phyloP scores from a whole-genome alignment of 2,329 filamentous ascomycete species.

The Bipolaris victoriae region DNA sequence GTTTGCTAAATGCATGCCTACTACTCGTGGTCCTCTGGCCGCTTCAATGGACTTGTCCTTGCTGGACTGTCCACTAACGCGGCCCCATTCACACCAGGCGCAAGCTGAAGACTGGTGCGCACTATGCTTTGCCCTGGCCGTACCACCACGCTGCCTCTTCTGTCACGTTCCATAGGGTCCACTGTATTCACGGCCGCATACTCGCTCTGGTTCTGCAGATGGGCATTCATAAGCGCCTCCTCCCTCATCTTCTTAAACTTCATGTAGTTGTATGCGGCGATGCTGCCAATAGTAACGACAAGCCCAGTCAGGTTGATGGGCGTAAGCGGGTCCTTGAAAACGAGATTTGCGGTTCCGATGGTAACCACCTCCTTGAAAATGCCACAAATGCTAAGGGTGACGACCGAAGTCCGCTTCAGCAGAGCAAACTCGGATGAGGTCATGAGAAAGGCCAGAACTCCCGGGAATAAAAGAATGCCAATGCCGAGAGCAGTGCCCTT shows the following conservation, averaged over 20 bases:
- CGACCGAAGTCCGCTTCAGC: constrained; percentile 91
- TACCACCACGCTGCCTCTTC: constrained; percentile 24
- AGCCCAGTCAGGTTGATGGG: constrained; percentile 86
- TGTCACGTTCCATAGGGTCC: constrained; percentile 37
- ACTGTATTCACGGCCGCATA: constrained; percentile 46
- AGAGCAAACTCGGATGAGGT: constrained; percentile 95
- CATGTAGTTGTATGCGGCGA: constrained; percentile 90
- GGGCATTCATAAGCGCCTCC: constrained; percentile 66
- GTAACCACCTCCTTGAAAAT: constrained; percentile 99
- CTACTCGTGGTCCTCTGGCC: constrained; percentile 55
- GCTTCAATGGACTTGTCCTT: constrained; percentile 51
- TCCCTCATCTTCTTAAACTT: constrained; percentile 89
- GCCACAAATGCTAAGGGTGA: constrained; percentile 93
- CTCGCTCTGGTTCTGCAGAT: constrained; percentile 48
- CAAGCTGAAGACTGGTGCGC: constrained; percentile 47
- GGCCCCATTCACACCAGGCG: constrained; percentile 29
- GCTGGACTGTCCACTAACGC: constrained; percentile 34
- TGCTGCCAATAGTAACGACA: constrained; percentile 85
- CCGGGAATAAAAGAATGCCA: constrained; percentile 84
- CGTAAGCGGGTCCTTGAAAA: constrained; percentile 89
- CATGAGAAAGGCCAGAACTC: constrained; percentile 92
- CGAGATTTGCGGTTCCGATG: constrained; percentile 82
- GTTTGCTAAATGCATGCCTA: constrained; percentile 1
- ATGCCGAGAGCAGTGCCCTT: constrained; percentile 73
- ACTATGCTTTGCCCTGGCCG: constrained; percentile 38